Evolutionary conservation across 305 asterid genomes (phyloP), one percentile per base, ranked within the genome.

Genomic region (Rubia tinctorum): DNA sequence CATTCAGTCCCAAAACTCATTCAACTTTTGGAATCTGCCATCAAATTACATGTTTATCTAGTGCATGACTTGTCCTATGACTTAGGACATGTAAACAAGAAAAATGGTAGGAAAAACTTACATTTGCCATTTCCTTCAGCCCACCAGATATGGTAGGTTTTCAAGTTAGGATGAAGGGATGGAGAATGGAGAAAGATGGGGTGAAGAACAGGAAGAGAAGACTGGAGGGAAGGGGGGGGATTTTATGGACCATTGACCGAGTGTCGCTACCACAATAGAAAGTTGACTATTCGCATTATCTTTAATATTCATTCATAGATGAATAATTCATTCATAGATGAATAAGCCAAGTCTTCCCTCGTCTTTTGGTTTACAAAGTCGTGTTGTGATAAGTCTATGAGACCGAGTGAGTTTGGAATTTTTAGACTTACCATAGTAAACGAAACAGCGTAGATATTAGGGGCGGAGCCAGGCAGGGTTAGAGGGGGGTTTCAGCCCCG

Each of bases 201-300:
- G 17, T 8, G 22, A 59, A 15, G 60, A 69, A 61, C 27, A 51
- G 17, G 25, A 34, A n/a, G n/a, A 27, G 53, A 53, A 55, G 43
- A 64, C 69, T 2, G 25, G 58, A 51, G 59, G 22, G 39, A 30
- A 22, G 20, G 75, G 56, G 8, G 55, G 73, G 65, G 72, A 58
- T 59, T 73, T 17, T 69, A 71, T 45, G 68, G 64, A 70, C 58
- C 69, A 73, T 77, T 76, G 80, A 73, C 79, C 39, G 68, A 66
- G 71, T 25, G 71, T 65, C 67, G 76, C 64, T 14, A 72, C 69
- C 71, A 45, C 72, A 59, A 37, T 2, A 58, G 22, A 69, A 63
- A 47, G 67, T 73, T 80, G 81, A 80, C 73, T 30, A 72, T 79
- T 79, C 80, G n/a, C n/a, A n/a, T n/a, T n/a, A n/a, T n/a, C n/a